phyloP scores from a whole-genome alignment of 345 rosid genomes.

The Citrus medica region DNA sequence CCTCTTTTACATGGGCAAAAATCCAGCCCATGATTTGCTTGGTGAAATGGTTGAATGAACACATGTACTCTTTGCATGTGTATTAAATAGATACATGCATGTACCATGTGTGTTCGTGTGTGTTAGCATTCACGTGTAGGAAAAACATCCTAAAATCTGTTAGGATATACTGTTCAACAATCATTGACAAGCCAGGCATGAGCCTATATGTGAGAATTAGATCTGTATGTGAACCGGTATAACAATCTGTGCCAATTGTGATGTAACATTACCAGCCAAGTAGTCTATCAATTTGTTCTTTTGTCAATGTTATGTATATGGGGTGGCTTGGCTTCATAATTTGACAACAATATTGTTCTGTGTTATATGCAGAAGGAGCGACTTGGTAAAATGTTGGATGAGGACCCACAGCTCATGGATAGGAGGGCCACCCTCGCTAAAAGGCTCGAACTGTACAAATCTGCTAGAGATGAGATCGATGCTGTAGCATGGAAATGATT shows the following conservation, averaged over 20 bases:
- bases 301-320: background rate
- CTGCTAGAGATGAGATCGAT: slow-evolving; percentile 96
- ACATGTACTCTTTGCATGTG: background rate
- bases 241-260: no score
- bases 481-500: slow-evolving; percentile 89
- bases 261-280: background rate
- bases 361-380: slow-evolving; percentile 65
- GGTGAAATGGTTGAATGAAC: background rate
- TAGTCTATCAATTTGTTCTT: background rate
- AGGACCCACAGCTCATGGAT: slow-evolving; percentile 97
- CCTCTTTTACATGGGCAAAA: background rate
- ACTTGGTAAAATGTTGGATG: slow-evolving; percentile 91
- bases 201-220: background rate
- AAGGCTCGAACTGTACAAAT: slow-evolving; percentile 91
- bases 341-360: background rate
- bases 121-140: background rate
- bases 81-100: background rate
- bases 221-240: no score
- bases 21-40: background rate
- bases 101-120: background rate
- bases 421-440: slow-evolving; percentile 66
- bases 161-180: background rate
- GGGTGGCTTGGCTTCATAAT: background rate
- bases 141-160: background rate
- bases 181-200: background rate